Base-by-base conservation (phyloP, 1,284 basidiomycete genomes). In the Puccinia triticina region DNA sequence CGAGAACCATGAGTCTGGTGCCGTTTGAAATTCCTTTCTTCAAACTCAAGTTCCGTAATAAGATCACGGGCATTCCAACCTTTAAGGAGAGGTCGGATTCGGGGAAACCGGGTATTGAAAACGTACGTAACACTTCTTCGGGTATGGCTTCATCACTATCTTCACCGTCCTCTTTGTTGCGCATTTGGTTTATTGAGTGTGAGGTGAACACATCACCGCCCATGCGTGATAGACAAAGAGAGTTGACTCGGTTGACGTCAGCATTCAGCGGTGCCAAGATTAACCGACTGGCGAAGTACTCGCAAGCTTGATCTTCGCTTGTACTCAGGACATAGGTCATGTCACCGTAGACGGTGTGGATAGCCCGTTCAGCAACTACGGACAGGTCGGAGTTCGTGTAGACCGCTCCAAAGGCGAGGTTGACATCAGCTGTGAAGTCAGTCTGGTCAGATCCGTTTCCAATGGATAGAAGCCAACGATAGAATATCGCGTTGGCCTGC, bases 21-120 rank as follows among this genome's bases (percentile, higher is more conserved):
- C 76, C 76, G 26, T 77, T 77, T 2, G 34, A 61, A 0, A 66
- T 34, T 2, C 76, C 61, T 10, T 8, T 14, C 4, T 34, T 37
- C 1, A 77, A 16, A 26, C 50, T 50, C 14, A 77, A 32, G 23
- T 77, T 77, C 2, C n/a, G n/a, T n/a, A n/a, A n/a, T n/a, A n/a
- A n/a, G n/a, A n/a, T n/a, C n/a, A n/a, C n/a, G n/a, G n/a, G 43
- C 23, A 12, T 67, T 32, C 76, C 76, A 18, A 66, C 12, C 32
- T 66, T 61, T 14, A 77, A 43, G 0, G 32, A 18, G 26, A 77
- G 59, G 1, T 26, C 48, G 10, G 40, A 23, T 64, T 40, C 23
- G 0, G 37, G 76, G 29, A 77, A 77, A 10, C 74, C 57, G 5
- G 53, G 32, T 14, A 61, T 10, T n/a, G 40, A 37, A 5, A 61